Conservation (phyloP, 2,329 filamentous ascomycete species). For the Fusarium sambucinum region DNA sequence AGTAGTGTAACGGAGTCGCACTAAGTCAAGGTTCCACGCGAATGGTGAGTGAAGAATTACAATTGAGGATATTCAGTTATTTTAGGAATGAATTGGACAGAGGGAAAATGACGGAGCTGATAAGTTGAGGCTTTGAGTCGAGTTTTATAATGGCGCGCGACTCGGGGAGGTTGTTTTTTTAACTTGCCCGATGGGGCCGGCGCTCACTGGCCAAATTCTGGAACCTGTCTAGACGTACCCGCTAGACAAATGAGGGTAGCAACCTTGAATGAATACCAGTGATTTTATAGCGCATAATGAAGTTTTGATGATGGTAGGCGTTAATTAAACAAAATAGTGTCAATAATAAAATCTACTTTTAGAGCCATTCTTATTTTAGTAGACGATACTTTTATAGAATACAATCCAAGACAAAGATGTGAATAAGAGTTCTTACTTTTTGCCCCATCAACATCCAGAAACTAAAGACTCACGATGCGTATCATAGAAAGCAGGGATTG, state of each 20-base stretch:
- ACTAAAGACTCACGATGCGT: not conserved
- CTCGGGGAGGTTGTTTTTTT: slow-evolving; percentile 36
- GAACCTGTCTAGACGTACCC: slow-evolving; percentile 30
- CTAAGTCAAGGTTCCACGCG: not conserved
- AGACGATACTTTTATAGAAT: too few species aligned
- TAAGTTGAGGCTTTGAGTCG: slow-evolving; percentile 37
- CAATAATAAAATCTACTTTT: not conserved
- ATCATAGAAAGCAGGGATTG: not conserved
- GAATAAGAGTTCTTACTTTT: not conserved
- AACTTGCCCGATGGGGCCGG: slow-evolving; percentile 37
- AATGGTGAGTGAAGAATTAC: not conserved
- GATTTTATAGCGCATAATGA: slow-evolving; percentile 4
- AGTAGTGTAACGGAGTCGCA: slow-evolving; percentile 1
- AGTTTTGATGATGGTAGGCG: not conserved
- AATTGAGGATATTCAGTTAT: not conserved
- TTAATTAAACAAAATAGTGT: not conserved
- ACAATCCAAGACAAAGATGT: not conserved
- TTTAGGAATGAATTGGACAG: not conserved
- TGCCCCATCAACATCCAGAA: not conserved
- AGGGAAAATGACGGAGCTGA: slow-evolving; percentile 5
- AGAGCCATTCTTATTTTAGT: not conserved
- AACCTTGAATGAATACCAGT: slow-evolving; percentile 23
- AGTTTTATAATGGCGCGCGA: slow-evolving; percentile 46
- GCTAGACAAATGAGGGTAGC: slow-evolving; percentile 21
- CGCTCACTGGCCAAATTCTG: slow-evolving; percentile 36